A percentile compares a stretch with the other conserved stretches of the same genome.
These are phyloP conservation scores for Persicaria tinctoria DNA, from an alignment of 148 eudicot species.

Conservation along the genomic window DNA sequence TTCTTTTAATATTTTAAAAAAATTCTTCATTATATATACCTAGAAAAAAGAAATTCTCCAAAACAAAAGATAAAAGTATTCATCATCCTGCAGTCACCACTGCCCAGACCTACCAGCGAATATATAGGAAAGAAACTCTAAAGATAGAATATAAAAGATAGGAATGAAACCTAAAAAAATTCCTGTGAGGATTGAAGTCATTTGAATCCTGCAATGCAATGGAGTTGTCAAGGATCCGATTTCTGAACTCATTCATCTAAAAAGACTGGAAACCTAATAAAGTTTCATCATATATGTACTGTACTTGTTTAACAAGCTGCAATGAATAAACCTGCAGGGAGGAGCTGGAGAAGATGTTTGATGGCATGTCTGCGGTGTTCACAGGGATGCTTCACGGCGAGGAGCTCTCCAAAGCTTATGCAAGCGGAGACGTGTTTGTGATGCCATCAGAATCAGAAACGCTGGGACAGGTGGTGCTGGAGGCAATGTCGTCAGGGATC, in stretches of 20 bases:
- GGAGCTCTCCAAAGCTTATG: conserved; percentile 90
- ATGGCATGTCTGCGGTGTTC: conserved; percentile 80
- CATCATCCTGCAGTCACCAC: no score
- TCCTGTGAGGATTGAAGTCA: no score
- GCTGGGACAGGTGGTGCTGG: conserved; percentile 76
- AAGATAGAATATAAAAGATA: no score
- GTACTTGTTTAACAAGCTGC: no score
- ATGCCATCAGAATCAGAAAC: conserved; percentile 98
- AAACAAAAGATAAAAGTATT: no score
- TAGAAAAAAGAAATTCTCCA: not conserved
- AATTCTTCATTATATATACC: no score
- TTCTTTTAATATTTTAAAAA: no score
- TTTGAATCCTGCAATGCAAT: no score
- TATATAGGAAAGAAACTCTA: no score
- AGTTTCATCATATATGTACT: not conserved
- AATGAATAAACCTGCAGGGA: conserved; percentile 19
- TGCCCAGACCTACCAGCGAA: no score
- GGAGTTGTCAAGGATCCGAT: not conserved
- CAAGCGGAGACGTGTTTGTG: conserved; percentile 82
- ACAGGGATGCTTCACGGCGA: conserved; percentile 82
- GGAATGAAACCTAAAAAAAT: no score
- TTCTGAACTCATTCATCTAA: not conserved
- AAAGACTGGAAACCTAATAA: not conserved
- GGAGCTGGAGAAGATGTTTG: conserved; percentile 62
- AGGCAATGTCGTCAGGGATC: conserved; percentile 91